Percentiles rank a stretch among this genome's conserved stretches.
phyloP scores from a whole-genome alignment of 2,329 filamentous ascomycete genomes.

The Parascedosporium putredinis region DNA sequence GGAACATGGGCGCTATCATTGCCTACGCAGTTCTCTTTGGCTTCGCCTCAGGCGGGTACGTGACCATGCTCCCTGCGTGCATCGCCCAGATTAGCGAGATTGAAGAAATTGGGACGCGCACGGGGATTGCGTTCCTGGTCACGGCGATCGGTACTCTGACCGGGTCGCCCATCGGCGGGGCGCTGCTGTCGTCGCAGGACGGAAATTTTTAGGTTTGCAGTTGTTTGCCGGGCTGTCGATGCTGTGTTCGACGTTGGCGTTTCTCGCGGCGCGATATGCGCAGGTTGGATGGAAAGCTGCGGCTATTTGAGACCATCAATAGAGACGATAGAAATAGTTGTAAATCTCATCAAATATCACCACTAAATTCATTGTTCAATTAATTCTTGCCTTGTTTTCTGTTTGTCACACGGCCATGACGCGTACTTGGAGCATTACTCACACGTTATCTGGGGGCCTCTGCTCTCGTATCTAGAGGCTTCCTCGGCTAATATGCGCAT shows the following conservation, averaged over 20 bases:
- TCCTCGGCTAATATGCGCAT: no score
- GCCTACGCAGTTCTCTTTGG: slow-evolving; percentile 58
- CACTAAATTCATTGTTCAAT: no score
- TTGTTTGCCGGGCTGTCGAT: slow-evolving; percentile 51
- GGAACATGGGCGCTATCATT: slow-evolving; percentile 44
- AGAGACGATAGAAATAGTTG: no score
- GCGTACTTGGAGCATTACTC: no score
- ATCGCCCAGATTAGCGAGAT: slow-evolving; percentile 63
- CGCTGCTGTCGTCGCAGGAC: slow-evolving; percentile 42
- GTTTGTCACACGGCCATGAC: no score
- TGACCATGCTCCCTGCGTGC: slow-evolving; percentile 52
- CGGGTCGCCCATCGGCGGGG: slow-evolving; percentile 58
- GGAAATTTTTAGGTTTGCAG: slow-evolving; percentile 48
- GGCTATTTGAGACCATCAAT: no score
- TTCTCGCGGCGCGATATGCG: slow-evolving; percentile 21
- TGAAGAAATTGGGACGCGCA: slow-evolving; percentile 56
- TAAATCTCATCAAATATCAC: no score
- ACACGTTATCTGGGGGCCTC: no score
- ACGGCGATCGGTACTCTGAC: slow-evolving; percentile 55
- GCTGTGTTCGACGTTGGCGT: slow-evolving; percentile 17
- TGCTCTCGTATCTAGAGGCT: no score
- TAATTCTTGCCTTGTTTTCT: no score
- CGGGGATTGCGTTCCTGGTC: slow-evolving; percentile 52
- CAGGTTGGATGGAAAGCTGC: slow-evolving; percentile 19
- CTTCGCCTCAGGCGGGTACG: slow-evolving; percentile 58